Percentiles rank a stretch among this genome's conserved stretches.
Conservation (phyloP, 1,139 yeast genomes). For the Pichia sp. region DNA sequence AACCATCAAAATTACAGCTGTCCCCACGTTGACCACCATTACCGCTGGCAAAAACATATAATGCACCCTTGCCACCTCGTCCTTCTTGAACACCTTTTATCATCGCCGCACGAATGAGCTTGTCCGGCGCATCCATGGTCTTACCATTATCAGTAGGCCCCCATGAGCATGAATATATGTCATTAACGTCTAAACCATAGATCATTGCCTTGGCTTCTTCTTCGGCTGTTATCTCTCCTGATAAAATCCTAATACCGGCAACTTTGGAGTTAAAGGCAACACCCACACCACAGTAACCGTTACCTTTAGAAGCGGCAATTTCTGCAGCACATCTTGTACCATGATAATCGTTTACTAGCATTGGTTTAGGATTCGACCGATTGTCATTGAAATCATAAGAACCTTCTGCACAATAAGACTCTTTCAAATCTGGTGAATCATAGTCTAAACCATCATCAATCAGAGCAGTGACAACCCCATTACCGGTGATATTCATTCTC, state of each 20-base stretch:
- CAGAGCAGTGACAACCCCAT: conserved; percentile 74
- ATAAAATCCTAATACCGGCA: conserved; percentile 82
- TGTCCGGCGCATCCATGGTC: conserved; percentile 79
- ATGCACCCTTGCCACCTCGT: conserved; percentile 70
- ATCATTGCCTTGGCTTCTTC: conserved; percentile 89
- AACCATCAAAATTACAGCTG: conserved; percentile 95
- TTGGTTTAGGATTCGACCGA: conserved; percentile 68
- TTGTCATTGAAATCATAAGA: conserved; percentile 88
- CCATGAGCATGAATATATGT: conserved; percentile 97
- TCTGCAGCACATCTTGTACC: conserved; percentile 99
- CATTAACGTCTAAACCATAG: conserved; percentile 72
- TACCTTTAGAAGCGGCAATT: conserved; percentile 77
- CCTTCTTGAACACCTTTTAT: conserved; percentile 83
- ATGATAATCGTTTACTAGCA: conserved; percentile 77
- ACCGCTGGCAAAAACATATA: conserved; percentile 95
- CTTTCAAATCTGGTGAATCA: conserved; percentile 62
- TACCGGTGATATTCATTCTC: conserved; percentile 76
- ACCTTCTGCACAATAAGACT: conserved; percentile 68
- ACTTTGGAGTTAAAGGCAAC: conserved; percentile 85
- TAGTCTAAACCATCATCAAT: conserved; percentile 94
- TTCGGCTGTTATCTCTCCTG: conserved; percentile 70
- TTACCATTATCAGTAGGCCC: conserved; percentile 95
- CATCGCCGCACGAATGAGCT: conserved; percentile 71
- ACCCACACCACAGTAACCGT: conserved; percentile 89
- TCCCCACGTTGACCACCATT: conserved; percentile 83